phyloP scores from a whole-genome alignment of 148 eudicot genomes.

The Rheum nobile region DNA sequence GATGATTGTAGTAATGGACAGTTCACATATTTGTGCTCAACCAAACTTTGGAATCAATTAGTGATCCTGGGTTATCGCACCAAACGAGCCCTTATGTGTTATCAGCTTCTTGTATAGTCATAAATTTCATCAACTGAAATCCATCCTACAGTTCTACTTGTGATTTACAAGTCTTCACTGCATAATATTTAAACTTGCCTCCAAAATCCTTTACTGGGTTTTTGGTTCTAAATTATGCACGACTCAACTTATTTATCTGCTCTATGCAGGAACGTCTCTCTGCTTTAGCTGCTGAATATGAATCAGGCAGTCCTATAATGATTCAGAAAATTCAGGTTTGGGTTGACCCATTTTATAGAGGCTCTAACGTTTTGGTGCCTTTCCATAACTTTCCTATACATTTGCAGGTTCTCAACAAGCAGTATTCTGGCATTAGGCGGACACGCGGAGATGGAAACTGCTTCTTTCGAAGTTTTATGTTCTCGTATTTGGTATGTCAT shows the following conservation, averaged over 20 bases:
- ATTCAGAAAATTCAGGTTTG: slow-evolving; percentile 79
- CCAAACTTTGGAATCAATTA: not conserved
- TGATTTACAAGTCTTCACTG: not conserved
- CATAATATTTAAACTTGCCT: not conserved
- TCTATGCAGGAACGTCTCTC: slow-evolving; percentile 67
- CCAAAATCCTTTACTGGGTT: not conserved
- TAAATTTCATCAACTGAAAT: not conserved
- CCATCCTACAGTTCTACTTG: not conserved
- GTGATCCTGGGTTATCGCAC: not conserved
- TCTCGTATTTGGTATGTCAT: slow-evolving; percentile 68
- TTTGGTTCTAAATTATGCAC: not conserved
- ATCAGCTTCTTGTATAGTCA: not conserved
- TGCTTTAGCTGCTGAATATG: slow-evolving; percentile 68
- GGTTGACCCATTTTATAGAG: not conserved
- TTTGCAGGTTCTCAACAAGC: slow-evolving; percentile 52
- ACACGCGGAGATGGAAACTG: slow-evolving; percentile 97
- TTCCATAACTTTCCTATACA: not conserved
- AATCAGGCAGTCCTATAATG: slow-evolving; percentile 77
- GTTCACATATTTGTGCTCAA: not conserved
- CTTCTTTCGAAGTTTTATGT: slow-evolving; percentile 94
- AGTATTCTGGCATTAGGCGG: slow-evolving; percentile 72
- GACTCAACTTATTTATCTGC: not conserved
- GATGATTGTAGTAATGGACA: not conserved
- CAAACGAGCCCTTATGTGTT: not conserved
- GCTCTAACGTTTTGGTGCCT: not conserved